These are phyloP conservation scores for Aureobasidium sp. DNA, from an alignment of 2,329 filamentous ascomycete genomes.

Conservation along the genomic window DNA sequence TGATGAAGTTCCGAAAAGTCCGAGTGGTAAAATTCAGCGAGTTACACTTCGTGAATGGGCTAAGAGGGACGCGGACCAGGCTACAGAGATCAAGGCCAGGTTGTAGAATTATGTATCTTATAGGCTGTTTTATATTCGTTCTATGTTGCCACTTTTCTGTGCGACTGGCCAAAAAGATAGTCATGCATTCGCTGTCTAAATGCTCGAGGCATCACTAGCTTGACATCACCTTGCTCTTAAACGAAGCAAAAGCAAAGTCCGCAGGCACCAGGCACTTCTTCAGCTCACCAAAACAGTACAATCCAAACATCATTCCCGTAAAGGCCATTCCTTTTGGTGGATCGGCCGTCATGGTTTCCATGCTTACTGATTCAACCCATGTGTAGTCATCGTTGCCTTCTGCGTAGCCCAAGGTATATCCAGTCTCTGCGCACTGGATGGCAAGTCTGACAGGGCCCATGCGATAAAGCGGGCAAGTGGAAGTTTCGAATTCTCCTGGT, in stretches of 20 bases:
- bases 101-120: conserved; percentile 10
- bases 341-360: conserved; percentile 29
- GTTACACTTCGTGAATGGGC: conserved; percentile 53
- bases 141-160: not conserved
- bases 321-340: conserved; percentile 37
- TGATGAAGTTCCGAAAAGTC: conserved; percentile 51
- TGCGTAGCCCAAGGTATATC: not conserved
- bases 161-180: too few species aligned
- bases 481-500: not conserved
- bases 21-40: conserved; percentile 52
- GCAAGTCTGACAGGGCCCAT: not conserved
- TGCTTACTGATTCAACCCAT: conserved; percentile 17
- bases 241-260: conserved; percentile 29
- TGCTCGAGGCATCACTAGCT: too few species aligned
- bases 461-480: not conserved
- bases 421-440: not conserved
- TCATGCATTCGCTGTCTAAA: too few species aligned
- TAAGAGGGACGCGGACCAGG: conserved; percentile 42
- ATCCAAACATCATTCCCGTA: conserved; percentile 42
- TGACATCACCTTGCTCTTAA: too few species aligned
- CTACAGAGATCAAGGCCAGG: conserved; percentile 24
- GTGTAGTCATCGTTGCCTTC: not conserved
- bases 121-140: not conserved
- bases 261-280: conserved; percentile 36
- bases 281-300: conserved; percentile 39